Base-by-base conservation (phyloP, 129 eudicot species). In the Flaveria robusta region DNA sequence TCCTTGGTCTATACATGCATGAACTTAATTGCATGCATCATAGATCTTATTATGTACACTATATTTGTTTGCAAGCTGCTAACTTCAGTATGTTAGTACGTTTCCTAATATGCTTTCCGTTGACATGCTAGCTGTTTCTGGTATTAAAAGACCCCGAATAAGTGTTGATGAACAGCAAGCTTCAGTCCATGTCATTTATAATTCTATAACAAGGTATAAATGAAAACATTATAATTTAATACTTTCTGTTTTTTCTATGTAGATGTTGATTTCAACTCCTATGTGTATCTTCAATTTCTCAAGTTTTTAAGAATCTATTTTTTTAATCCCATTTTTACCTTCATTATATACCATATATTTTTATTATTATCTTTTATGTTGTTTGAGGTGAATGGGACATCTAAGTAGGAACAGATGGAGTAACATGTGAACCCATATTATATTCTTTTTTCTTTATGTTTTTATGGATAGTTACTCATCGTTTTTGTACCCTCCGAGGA, bases 111-210 rank as follows among this genome's bases (percentile, higher is more conserved):
- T 80, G 74, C 76, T 75, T 84, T 60, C 87, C 85, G 54, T 82
- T 82, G 65, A 52, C 66, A 63, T 84, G 73, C 74, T 79, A 90
- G 97, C 89, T 46, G 59, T 83, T 56, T 80, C 85, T 74, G 94
- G 90, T 65, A 88, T 71, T 77, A 91, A 94, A 91, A 94, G 94
- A 87, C 87, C 96, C 39, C 91, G 96, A 73, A 69, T 72, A 74
- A 75, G 90, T 77, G 77, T 76, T 74, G 90, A 91, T 81, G 97
- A 84, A 79, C 86, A 83, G 82, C 96, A 85, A 83, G 89, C 99
- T 72, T 89, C 97, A 51, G 93, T 94, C 67, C 88, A 76, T 81
- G 90, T 94, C 52, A 69, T 52, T 68, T 94, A 89, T 83, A 77
- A 81, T 73, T 87, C 86, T 69, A 79, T 94, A 74, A 75, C 97